Evolutionary conservation across 2,329 filamentous ascomycete genomes (phyloP), one percentile per base, ranked within the genome.

Genomic region (Cryphonectria radicalis): DNA sequence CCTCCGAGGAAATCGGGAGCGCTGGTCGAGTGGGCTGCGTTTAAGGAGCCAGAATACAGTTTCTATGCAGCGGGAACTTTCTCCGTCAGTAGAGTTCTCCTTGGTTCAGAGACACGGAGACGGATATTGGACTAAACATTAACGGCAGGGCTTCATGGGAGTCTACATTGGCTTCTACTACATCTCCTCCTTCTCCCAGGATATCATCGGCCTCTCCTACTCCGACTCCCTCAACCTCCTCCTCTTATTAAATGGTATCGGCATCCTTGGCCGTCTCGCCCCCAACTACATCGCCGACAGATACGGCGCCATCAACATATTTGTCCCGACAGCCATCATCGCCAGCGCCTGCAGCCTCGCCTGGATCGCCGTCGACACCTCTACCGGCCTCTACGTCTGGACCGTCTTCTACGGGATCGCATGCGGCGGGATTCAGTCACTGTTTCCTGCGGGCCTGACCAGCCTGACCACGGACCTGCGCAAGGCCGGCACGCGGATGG

Each of bases 381-480:
- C 84, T 0, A 65, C 80, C 0, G 85, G 86, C 0, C 80, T 93
- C 40, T 92, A 92, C 76, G 84, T 82, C 0, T 93, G 92, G 85
- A 82, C 87, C 0, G 81, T 84, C 0, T 83, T 91, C 70, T 92
- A 91, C 76, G 92, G 92, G 1, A 82, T 92, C 64, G 86, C 86
- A 2, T 88, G 86, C 0, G 90, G 89, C 0, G 89, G 85, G 0
- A 87, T 93, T 63, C 91, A 93, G 79, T 86, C 86, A 8, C 77
- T 93, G 14, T 92, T 93, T 75, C 91, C 91, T 0, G 89, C 90
- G 0, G 87, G 86, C 0, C 76, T 92, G 59, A 86, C 85, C 66
- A 86, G 85, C 59, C 79, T 90, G 70, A 88, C 86, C 1, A 81
- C 81, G 6, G 87, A 89, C 76, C 78, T 85, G 72, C 76, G 81